Evolutionary conservation across 805 yeast species (phyloP).

Genomic region (Pichia exigua): DNA sequence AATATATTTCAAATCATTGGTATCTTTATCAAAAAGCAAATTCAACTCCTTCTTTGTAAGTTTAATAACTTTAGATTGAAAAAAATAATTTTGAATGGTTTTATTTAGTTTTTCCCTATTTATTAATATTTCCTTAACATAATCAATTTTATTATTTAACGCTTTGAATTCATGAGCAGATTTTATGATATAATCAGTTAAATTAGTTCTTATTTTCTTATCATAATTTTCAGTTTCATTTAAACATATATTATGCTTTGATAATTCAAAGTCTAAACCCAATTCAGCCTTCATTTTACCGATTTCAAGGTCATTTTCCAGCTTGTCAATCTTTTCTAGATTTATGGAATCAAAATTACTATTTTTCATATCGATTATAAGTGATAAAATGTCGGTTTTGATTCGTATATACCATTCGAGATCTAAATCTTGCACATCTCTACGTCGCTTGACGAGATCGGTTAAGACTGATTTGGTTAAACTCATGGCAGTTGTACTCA

Average conservation of each 20-base stretch:
- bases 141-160: constrained; percentile 15
- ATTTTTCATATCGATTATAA: constrained; percentile 12
- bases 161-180: constrained; percentile 17
- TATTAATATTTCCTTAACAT: constrained; percentile 17
- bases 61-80: constrained; percentile 16
- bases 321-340: constrained; percentile 13
- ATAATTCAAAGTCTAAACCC: constrained; percentile 15
- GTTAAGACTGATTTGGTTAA: constrained; percentile 5
- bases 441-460: constrained; percentile 22
- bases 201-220: constrained; percentile 10
- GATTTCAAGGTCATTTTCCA: constrained; percentile 15
- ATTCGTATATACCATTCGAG: constrained; percentile 20
- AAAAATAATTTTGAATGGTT: constrained; percentile 19
- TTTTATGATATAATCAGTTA: constrained; percentile 16
- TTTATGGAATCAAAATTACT: constrained; percentile 12
- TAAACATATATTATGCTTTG: constrained; percentile 12
- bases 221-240: constrained; percentile 18
- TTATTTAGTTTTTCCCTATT: constrained; percentile 21
- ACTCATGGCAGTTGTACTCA: no score
- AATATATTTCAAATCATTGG: constrained; percentile 16
- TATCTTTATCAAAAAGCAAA: constrained; percentile 23
- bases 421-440: constrained; percentile 26
- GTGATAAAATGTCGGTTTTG: constrained; percentile 15
- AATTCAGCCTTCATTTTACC: constrained; percentile 15
- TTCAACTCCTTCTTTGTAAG: constrained; percentile 19